Conservation (phyloP, 192 early-diverging fungal genomes). For the Rhizophagus clarus region DNA sequence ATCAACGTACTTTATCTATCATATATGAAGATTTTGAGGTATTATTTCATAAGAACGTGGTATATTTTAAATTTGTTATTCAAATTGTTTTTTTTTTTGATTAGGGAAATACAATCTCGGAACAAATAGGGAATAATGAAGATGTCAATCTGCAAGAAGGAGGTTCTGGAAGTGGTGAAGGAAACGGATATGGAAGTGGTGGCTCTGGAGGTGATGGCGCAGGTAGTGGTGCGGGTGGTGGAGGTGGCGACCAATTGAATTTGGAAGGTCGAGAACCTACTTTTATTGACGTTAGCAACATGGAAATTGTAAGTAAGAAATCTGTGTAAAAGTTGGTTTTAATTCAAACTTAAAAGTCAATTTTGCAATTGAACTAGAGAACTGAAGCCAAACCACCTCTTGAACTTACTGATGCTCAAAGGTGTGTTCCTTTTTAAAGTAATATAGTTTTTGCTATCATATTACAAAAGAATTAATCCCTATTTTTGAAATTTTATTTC, state of each 20-base stretch:
- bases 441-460: not conserved
- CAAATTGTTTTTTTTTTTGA: not conserved
- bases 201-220: slow-evolving; percentile 40
- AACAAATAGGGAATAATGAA: slow-evolving; percentile 32
- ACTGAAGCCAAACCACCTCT: slow-evolving; percentile 36
- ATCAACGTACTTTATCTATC: slow-evolving; percentile 54
- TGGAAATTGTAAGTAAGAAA: slow-evolving; percentile 52
- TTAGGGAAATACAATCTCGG: slow-evolving; percentile 34
- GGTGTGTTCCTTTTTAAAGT: slow-evolving; percentile 17
- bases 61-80: not conserved
- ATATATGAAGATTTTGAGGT: slow-evolving; percentile 57
- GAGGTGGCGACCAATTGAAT: slow-evolving; percentile 49
- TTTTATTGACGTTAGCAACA: slow-evolving; percentile 57
- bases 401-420: slow-evolving; percentile 42
- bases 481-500: not conserved
- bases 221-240: slow-evolving; percentile 44
- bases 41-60: not conserved
- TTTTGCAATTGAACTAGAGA: slow-evolving; percentile 32
- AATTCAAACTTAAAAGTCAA: not conserved
- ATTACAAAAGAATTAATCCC: not conserved
- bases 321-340: not conserved
- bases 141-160: slow-evolving; percentile 8
- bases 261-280: slow-evolving; percentile 49
- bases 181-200: slow-evolving; percentile 38
- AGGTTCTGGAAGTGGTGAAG: slow-evolving; percentile 34